Percentiles rank a stretch among this genome's conserved stretches.
These are phyloP conservation scores for Fusarium sp. DNA, from an alignment of 2,329 filamentous ascomycete species.

Conservation along the genomic window DNA sequence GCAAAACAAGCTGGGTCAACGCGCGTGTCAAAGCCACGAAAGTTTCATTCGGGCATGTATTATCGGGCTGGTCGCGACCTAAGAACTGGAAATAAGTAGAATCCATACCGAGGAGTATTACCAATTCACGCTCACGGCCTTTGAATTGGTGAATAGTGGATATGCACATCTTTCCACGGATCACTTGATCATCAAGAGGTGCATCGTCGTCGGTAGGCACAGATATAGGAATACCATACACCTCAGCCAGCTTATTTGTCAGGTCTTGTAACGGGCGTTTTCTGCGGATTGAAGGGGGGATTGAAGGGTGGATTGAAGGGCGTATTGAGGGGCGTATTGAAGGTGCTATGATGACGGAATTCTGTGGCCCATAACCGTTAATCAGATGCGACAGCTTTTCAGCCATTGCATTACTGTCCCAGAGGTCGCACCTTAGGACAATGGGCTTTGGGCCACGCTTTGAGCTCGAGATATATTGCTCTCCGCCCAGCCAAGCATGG, in stretches of 20 bases:
- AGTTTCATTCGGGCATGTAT: constrained; percentile 46
- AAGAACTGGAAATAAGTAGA: constrained; percentile 42
- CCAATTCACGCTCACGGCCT: constrained; percentile 48
- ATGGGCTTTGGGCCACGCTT: constrained; percentile 48
- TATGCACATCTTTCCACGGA: constrained; percentile 46
- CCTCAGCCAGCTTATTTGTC: constrained; percentile 14
- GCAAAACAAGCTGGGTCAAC: constrained; percentile 45
- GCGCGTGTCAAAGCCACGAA: constrained; percentile 50
- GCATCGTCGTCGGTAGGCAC: constrained; percentile 43
- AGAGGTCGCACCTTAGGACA: constrained; percentile 38
- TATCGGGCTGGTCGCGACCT: constrained; percentile 46
- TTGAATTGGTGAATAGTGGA: constrained; percentile 52
- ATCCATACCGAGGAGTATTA: constrained; percentile 47
- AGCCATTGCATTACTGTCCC: constrained; percentile 23
- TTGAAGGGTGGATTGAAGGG: too few relatives aligned
- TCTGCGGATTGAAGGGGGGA: constrained; percentile 6
- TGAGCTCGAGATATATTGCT: constrained; percentile 47
- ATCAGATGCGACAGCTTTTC: constrained; percentile 37
- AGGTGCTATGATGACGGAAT: constrained; percentile 30
- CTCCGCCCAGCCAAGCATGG: constrained; percentile 42
- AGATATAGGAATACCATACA: constrained; percentile 36
- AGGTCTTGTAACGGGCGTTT: neutral
- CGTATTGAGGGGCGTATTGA: too few relatives aligned
- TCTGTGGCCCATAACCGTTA: constrained; percentile 32
- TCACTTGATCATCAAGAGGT: constrained; percentile 43